A percentile compares a stretch with the other conserved stretches of the same genome.
phyloP scores from a whole-genome alignment of 2,329 filamentous ascomycete genomes.

The Calonectria montana region DNA sequence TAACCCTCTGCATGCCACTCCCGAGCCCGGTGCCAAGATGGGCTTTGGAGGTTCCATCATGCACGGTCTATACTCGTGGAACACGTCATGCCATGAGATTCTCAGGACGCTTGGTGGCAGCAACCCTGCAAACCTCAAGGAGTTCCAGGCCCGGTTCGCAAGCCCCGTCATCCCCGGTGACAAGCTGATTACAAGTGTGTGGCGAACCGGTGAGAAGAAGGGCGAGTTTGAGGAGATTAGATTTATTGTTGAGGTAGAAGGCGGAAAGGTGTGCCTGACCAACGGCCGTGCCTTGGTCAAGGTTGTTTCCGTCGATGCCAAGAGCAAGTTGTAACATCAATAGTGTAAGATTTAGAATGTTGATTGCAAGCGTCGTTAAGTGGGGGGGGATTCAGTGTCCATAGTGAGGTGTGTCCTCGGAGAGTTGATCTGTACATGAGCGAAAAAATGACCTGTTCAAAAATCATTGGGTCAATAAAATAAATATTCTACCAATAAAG shows the following conservation, averaged over 20 bases:
- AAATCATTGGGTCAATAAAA: neutral
- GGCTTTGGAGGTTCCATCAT: conserved; percentile 91
- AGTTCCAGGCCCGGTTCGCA: conserved; percentile 91
- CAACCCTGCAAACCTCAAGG: conserved; percentile 83
- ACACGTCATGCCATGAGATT: conserved; percentile 79
- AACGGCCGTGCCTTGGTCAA: conserved; percentile 87
- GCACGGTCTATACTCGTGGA: conserved; percentile 91
- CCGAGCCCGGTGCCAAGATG: conserved; percentile 88
- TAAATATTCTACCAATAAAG: neutral
- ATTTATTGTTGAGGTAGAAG: conserved; percentile 81
- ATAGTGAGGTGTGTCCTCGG: neutral
- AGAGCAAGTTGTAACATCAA: conserved; percentile 68
- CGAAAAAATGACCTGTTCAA: neutral
- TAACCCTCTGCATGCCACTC: conserved; percentile 90
- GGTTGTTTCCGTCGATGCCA: conserved; percentile 61
- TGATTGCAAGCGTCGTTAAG: neutral
- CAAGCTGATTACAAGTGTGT: conserved; percentile 83
- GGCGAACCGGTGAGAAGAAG: conserved; percentile 76
- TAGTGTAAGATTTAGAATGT: neutral
- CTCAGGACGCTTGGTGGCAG: conserved; percentile 79
- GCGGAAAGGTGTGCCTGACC: conserved; percentile 86
- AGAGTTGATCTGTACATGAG: neutral
- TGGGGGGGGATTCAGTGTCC: neutral
- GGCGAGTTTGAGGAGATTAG: conserved; percentile 83
- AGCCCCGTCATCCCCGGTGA: conserved; percentile 86